Percentiles rank a stretch among this genome's conserved stretches.
phyloP scores from a whole-genome alignment of 805 yeast species.

The Starmerella sirachaensis region DNA sequence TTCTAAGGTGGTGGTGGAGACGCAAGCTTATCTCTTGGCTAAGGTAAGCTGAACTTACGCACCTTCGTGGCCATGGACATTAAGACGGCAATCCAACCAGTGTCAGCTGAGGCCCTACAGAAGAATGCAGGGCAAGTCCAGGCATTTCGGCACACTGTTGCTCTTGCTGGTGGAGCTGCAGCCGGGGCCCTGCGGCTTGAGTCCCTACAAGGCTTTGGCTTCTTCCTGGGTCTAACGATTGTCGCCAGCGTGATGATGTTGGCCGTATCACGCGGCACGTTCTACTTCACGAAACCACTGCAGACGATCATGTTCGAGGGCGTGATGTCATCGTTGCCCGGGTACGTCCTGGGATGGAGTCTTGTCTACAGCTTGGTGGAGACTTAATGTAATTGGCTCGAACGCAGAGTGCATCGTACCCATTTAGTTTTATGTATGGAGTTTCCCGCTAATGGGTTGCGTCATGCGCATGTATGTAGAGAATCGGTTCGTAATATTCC shows the following conservation, averaged over 20 bases:
- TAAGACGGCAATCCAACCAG: constrained; percentile 10
- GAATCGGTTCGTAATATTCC: too few species aligned
- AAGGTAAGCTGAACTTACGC: too few species aligned
- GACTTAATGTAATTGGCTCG: constrained; percentile 2
- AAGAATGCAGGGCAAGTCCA: constrained; percentile 10
- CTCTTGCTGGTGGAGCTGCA: constrained; percentile 40
- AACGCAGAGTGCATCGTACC: neutral
- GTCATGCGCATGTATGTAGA: too few species aligned
- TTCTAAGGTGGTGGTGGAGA: too few species aligned
- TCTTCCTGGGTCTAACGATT: constrained; percentile 28
- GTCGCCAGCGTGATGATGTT: constrained; percentile 23
- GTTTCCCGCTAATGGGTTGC: too few species aligned
- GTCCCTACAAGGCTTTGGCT: constrained; percentile 37
- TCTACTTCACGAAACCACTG: constrained; percentile 6
- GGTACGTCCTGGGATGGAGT: constrained; percentile 22
- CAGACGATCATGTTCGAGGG: constrained; percentile 12
- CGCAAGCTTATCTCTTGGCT: too few species aligned
- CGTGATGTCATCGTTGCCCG: constrained; percentile 17
- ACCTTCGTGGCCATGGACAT: too few species aligned
- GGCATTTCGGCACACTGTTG: constrained; percentile 35
- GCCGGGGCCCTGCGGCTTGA: constrained; percentile 46
- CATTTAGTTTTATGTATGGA: neutral
- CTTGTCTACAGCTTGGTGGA: constrained; percentile 19
- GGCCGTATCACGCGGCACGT: constrained; percentile 1
- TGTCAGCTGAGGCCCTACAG: constrained; percentile 2